phyloP scores from a whole-genome alignment of 179 eudicot species.

The Spinacia oleracea region DNA sequence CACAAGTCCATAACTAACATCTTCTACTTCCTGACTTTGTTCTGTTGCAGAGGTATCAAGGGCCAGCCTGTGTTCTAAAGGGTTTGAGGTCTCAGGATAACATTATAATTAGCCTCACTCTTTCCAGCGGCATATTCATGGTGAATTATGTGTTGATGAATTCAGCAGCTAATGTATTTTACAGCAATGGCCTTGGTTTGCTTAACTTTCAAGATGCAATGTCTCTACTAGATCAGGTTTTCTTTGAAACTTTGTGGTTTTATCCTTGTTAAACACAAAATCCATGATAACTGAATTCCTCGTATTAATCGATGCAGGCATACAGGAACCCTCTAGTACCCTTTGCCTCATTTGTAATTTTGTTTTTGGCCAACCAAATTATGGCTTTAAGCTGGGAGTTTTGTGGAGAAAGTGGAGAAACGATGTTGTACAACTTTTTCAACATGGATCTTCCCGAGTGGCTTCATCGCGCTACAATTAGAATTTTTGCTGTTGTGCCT shows the following conservation, averaged over 20 bases:
- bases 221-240: constrained; percentile 82
- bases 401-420: constrained; percentile 69
- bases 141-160: constrained; percentile 74
- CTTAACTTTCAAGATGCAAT: constrained; percentile 81
- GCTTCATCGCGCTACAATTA: constrained; percentile 85
- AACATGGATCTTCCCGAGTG: constrained; percentile 76
- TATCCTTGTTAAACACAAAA: not conserved
- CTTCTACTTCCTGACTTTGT: constrained; percentile 5
- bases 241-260: constrained; percentile 6
- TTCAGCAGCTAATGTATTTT: constrained; percentile 74
- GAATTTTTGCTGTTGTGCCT: constrained; percentile 68
- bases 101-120: constrained; percentile 56
- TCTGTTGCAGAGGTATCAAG: constrained; percentile 62
- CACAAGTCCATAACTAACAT: too few relatives aligned
- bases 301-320: constrained; percentile 49
- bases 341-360: constrained; percentile 52
- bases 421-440: constrained; percentile 61
- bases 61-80: constrained; percentile 41
- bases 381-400: constrained; percentile 71
- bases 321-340: constrained; percentile 58
- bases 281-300: constrained; percentile 1
- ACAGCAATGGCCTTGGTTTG: constrained; percentile 63
- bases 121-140: constrained; percentile 79
- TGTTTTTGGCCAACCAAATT: constrained; percentile 63
- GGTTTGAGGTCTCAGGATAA: constrained; percentile 61